phyloP scores from a whole-genome alignment of 805 yeast species.

The Clavispora fructus region DNA sequence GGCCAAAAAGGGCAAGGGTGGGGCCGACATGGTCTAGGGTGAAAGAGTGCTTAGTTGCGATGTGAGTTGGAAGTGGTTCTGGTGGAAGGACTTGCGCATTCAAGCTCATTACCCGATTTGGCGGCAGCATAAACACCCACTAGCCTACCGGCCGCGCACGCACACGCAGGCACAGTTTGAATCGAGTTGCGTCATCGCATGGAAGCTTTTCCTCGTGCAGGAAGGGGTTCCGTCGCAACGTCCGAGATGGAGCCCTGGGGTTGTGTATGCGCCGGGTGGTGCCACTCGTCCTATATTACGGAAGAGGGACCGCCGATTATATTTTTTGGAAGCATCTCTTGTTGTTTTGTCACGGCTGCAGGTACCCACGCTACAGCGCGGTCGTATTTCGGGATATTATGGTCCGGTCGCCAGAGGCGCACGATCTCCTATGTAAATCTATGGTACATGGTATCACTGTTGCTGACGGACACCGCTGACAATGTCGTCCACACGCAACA shows the following conservation, averaged over 20 bases:
- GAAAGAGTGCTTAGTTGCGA: background rate
- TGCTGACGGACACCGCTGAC: conserved; percentile 85
- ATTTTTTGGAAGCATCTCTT: background rate
- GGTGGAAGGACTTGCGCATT: background rate
- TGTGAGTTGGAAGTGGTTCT: background rate
- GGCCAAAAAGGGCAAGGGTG: conserved; percentile 58
- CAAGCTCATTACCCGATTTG: conserved; percentile 9
- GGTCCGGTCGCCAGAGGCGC: background rate
- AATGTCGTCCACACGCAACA: conserved; percentile 94
- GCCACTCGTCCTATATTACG: no score
- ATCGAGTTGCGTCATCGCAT: background rate
- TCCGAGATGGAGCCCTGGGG: no score
- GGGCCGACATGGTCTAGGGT: background rate
- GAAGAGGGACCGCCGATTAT: no score
- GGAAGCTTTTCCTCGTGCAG: background rate
- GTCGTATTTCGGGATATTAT: background rate
- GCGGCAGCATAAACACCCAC: conserved; percentile 5
- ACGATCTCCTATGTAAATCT: background rate
- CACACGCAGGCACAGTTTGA: background rate
- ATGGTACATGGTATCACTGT: conserved; percentile 3
- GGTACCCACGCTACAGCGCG: background rate
- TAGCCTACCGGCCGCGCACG: background rate
- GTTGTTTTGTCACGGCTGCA: no score
- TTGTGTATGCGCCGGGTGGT: no score
- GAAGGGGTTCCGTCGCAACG: no score